Evolutionary conservation across 2,329 filamentous ascomycete species (phyloP).

Genomic region (Myotisia sp.): DNA sequence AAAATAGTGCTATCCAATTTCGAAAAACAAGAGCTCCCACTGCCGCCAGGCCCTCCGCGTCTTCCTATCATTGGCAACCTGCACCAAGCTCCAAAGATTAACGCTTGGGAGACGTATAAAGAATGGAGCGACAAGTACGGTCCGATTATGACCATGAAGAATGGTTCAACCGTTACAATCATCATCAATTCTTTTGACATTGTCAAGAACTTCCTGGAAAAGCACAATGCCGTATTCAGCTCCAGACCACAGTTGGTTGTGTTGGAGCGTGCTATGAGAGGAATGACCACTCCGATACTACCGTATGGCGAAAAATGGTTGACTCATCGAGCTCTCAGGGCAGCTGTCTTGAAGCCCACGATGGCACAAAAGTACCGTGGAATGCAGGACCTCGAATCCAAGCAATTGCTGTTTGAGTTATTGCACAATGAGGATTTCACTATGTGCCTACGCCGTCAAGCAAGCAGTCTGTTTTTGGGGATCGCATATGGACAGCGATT

Average conservation of each 20-base stretch:
- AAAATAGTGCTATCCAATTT: no score
- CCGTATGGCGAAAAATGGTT: slow-evolving; percentile 10
- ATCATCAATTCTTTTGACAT: slow-evolving; percentile 21
- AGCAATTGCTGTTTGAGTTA: slow-evolving; percentile 10
- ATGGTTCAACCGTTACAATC: slow-evolving; percentile 21
- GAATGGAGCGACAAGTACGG: slow-evolving; percentile 25
- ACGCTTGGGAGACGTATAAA: slow-evolving; percentile 17
- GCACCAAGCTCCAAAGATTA: slow-evolving; percentile 18
- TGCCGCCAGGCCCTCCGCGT: slow-evolving; percentile 18
- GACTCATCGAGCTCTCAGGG: slow-evolving; percentile 9
- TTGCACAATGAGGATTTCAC: slow-evolving; percentile 9
- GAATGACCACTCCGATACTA: slow-evolving; percentile 2
- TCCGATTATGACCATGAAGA: slow-evolving; percentile 21
- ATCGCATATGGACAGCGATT: slow-evolving; percentile 13
- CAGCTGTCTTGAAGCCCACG: slow-evolving; percentile 6
- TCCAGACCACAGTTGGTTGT: slow-evolving; percentile 20
- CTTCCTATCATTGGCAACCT: slow-evolving; percentile 22
- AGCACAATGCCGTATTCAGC: slow-evolving; percentile 25
- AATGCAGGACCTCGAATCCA: slow-evolving; percentile 12
- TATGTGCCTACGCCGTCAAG: slow-evolving; percentile 7
- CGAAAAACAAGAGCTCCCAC: not conserved
- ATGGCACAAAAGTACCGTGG: slow-evolving; percentile 6
- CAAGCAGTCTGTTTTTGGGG: slow-evolving; percentile 8
- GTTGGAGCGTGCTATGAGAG: slow-evolving; percentile 3
- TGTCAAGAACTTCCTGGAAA: slow-evolving; percentile 26